Conservation (phyloP, 495 filamentous ascomycete species). For the Aspergillus diversus region DNA sequence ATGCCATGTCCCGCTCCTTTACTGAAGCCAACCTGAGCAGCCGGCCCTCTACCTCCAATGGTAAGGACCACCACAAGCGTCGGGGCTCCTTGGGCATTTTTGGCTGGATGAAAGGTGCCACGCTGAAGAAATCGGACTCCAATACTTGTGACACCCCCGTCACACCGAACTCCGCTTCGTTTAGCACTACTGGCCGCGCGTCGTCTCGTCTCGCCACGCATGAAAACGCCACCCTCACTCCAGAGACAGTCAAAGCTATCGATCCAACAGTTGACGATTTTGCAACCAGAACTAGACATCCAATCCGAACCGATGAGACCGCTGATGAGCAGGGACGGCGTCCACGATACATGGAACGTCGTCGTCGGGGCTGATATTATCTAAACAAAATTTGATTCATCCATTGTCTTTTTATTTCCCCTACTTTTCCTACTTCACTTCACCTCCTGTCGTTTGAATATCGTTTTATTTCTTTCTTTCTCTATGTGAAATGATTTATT, state of each 20-base stretch:
- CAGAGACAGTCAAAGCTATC: background rate
- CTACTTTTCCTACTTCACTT: background rate
- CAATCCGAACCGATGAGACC: slow-evolving; percentile 22
- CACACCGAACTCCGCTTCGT: slow-evolving; percentile 7
- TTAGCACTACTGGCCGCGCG: slow-evolving; percentile 1
- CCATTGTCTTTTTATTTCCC: background rate
- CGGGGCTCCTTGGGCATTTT: slow-evolving; percentile 47
- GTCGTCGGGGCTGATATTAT: slow-evolving; percentile 30
- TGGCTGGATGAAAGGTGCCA: slow-evolving; percentile 49
- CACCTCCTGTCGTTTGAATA: background rate
- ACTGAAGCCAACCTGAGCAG: slow-evolving; percentile 30
- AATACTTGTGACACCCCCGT: slow-evolving; percentile 20
- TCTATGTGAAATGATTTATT: slow-evolving; percentile 1
- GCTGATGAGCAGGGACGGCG: slow-evolving; percentile 30
- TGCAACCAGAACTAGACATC: slow-evolving; percentile 20
- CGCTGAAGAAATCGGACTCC: slow-evolving; percentile 29
- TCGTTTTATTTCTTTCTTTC: background rate
- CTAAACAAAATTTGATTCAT: too few species aligned
- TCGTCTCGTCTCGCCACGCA: slow-evolving; percentile 16
- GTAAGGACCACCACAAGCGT: slow-evolving; percentile 39
- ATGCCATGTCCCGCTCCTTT: slow-evolving; percentile 34
- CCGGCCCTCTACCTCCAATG: slow-evolving; percentile 37
- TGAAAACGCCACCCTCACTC: slow-evolving; percentile 8
- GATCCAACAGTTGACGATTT: slow-evolving; percentile 23
- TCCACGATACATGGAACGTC: slow-evolving; percentile 45